Percentiles rank a stretch among this genome's conserved stretches.
Conservation (phyloP, 2,329 filamentous ascomycete genomes). For the Xylaria sp. region DNA sequence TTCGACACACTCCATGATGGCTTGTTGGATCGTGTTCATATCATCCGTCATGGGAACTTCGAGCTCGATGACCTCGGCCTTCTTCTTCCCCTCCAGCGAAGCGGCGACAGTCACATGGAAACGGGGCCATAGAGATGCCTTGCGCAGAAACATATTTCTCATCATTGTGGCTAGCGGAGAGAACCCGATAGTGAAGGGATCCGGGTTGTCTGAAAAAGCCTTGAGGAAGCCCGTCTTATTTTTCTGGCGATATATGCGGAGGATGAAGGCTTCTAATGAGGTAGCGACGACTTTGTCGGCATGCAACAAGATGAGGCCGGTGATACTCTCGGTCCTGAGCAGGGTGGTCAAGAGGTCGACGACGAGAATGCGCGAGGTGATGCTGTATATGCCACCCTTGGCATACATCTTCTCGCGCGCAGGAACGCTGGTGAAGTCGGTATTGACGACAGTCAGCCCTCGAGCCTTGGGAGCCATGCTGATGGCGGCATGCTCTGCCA, state of each 20-base stretch:
- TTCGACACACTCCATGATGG: constrained; percentile 95
- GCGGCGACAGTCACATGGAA: constrained; percentile 93
- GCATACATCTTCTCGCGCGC: constrained; percentile 92
- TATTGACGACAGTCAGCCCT: constrained; percentile 92
- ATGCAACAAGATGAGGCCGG: constrained; percentile 87
- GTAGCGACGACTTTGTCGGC: constrained; percentile 88
- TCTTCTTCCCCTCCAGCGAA: constrained; percentile 88
- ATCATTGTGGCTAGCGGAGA: constrained; percentile 89
- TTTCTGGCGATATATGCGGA: constrained; percentile 92
- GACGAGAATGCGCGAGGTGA: constrained; percentile 94
- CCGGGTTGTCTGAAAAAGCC: constrained; percentile 92
- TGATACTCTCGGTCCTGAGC: constrained; percentile 84
- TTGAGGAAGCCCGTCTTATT: constrained; percentile 96
- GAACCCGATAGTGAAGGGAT: constrained; percentile 89
- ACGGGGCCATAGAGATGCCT: constrained; percentile 89
- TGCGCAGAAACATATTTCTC: constrained; percentile 89
- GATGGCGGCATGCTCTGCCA: constrained; percentile 94
- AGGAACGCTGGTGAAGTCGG: constrained; percentile 88
- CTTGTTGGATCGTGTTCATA: constrained; percentile 94
- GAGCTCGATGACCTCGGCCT: constrained; percentile 95
- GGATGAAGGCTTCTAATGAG: constrained; percentile 92
- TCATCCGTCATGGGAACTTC: constrained; percentile 95
- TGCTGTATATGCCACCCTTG: constrained; percentile 90
- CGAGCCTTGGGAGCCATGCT: constrained; percentile 84
- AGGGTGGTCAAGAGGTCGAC: constrained; percentile 91